Evolutionary conservation across 345 rosid species (phyloP).

Genomic region (Salix arbutifolia): DNA sequence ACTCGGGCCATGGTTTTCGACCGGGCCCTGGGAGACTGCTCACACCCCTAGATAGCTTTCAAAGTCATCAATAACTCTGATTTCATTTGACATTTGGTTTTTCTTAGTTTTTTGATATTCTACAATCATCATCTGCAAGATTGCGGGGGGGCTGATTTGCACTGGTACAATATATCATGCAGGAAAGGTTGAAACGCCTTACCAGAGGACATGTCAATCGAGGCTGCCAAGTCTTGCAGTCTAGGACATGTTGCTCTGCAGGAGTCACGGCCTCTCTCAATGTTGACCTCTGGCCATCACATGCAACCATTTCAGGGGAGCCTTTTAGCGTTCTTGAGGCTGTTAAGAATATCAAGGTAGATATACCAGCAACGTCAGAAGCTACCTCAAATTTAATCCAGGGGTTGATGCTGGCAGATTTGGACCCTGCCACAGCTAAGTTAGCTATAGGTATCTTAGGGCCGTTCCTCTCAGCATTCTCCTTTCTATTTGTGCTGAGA

Average conservation of each 20-base stretch:
- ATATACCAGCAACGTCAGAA: constrained; percentile 3
- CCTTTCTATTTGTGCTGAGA: constrained; percentile 64
- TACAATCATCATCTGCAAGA: neutral
- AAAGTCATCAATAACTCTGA: neutral
- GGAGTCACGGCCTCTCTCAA: constrained; percentile 6
- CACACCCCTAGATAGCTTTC: too few species aligned
- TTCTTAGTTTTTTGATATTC: too few species aligned
- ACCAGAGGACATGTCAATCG: constrained; percentile 8
- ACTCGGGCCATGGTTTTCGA: too few species aligned
- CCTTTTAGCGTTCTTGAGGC: neutral
- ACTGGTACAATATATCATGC: neutral
- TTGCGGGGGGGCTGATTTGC: neutral
- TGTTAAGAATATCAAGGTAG: neutral
- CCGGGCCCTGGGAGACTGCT: too few species aligned
- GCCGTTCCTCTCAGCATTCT: constrained; percentile 66
- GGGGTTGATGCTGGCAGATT: constrained; percentile 42
- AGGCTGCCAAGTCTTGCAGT: neutral
- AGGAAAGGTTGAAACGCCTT: constrained; percentile 19
- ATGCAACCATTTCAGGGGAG: neutral
- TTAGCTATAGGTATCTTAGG: constrained; percentile 61
- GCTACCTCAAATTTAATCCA: constrained; percentile 19
- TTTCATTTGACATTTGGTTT: neutral
- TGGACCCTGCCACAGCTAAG: constrained; percentile 78
- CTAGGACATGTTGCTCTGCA: constrained; percentile 2
- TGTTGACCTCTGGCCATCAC: constrained; percentile 7